Percentiles rank a stretch among this genome's conserved stretches.
phyloP scores from a whole-genome alignment of 371 early-diverging fungal genomes.

The Apophysomyces elegans region DNA sequence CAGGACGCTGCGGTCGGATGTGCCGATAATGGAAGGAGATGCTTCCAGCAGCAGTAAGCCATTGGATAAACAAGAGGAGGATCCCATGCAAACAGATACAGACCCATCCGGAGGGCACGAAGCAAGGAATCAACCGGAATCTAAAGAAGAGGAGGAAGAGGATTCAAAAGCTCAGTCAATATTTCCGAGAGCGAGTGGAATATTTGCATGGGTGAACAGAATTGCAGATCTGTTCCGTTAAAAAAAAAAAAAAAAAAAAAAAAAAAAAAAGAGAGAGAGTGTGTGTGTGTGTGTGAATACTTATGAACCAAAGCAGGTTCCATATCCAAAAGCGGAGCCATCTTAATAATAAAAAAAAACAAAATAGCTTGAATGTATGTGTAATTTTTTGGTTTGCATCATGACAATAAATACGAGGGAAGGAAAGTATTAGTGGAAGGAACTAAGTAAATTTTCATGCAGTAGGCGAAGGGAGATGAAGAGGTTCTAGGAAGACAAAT shows the following conservation, averaged over 20 bases:
- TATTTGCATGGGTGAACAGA: slow-evolving; percentile 8
- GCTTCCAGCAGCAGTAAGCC: not conserved
- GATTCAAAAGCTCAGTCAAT: not conserved
- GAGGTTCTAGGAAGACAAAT: not conserved
- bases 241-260: not conserved
- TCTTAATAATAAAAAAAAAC: no score
- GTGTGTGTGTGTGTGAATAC: no score
- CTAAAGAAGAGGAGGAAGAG: not conserved
- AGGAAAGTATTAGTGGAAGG: no score
- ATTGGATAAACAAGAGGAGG: not conserved
- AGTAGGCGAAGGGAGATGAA: no score
- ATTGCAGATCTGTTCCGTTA: slow-evolving; percentile 1
- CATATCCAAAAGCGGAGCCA: not conserved
- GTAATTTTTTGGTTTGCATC: no score
- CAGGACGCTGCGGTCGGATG: slow-evolving; percentile 6
- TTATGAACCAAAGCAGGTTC: not conserved
- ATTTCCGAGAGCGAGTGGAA: not conserved
- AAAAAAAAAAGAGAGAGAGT: not conserved
- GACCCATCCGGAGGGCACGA: not conserved
- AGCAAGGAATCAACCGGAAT: not conserved
- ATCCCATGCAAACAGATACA: not conserved
- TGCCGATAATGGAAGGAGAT: not conserved
- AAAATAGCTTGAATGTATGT: no score
- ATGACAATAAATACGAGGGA: no score
- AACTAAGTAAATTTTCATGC: no score